Conservation (phyloP, 1,139 yeast species). For the Saccharomycopsis hybrid region DNA sequence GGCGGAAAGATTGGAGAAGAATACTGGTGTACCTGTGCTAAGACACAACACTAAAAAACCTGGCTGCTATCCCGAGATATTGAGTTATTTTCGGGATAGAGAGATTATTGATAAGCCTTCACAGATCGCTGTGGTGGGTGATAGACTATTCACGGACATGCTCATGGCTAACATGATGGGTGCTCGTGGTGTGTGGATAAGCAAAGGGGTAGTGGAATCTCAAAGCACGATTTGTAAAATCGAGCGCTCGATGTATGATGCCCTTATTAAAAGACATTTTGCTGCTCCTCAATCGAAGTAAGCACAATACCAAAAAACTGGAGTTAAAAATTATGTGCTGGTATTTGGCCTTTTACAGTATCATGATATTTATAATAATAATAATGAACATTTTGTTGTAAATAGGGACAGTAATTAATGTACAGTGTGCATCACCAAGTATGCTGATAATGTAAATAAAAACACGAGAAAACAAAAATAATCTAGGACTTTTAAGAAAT, state of each 20-base stretch:
- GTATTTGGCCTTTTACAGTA: too few relatives aligned
- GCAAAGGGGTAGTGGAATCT: constrained; percentile 63
- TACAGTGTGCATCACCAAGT: too few relatives aligned
- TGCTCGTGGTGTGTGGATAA: constrained; percentile 76
- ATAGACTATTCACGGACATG: constrained; percentile 82
- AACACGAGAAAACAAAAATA: too few relatives aligned
- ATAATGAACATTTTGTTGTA: too few relatives aligned
- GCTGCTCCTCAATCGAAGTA: background rate
- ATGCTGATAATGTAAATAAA: too few relatives aligned
- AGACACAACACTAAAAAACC: constrained; percentile 83
- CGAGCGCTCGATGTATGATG: constrained; percentile 42
- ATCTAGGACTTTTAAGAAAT: too few relatives aligned
- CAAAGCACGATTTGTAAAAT: constrained; percentile 42
- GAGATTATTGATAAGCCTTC: constrained; percentile 44
- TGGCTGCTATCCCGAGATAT: constrained; percentile 71
- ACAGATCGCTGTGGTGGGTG: constrained; percentile 84
- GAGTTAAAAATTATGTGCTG: too few relatives aligned
- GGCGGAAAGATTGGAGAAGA: constrained; percentile 56
- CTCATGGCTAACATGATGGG: constrained; percentile 95
- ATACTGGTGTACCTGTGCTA: constrained; percentile 72
- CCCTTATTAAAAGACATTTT: background rate
- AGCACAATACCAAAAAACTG: too few relatives aligned
- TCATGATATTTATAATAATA: too few relatives aligned
- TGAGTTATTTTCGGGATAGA: constrained; percentile 46
- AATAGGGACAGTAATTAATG: too few relatives aligned